Conservation (phyloP, 2,329 filamentous ascomycete species). For the Verticillium zaregamsianum region DNA sequence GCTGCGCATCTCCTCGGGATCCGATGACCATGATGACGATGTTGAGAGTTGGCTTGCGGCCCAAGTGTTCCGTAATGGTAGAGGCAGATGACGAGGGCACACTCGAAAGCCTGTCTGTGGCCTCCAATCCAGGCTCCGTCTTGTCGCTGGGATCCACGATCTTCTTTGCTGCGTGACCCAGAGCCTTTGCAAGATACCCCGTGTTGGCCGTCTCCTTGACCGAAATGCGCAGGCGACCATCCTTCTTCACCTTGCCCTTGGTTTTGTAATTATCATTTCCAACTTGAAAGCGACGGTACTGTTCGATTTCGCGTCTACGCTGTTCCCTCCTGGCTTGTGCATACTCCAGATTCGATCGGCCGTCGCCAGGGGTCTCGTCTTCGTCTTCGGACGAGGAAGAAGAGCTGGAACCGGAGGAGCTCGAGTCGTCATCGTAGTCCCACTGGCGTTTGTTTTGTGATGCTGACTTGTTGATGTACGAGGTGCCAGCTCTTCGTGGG, state of each 20-base stretch:
- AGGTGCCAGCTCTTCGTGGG: slow-evolving; percentile 20
- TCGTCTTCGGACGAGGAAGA: slow-evolving; percentile 17
- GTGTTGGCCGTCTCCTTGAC: slow-evolving; percentile 66
- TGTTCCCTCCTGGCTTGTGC: slow-evolving; percentile 4
- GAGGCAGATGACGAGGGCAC: slow-evolving; percentile 23
- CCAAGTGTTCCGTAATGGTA: slow-evolving; percentile 10
- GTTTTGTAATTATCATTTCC: slow-evolving; percentile 62
- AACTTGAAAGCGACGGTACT: slow-evolving; percentile 54
- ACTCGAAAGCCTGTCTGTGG: slow-evolving; percentile 6
- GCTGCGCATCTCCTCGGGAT: slow-evolving; percentile 74
- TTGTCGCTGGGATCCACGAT: slow-evolving; percentile 38
- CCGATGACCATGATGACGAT: slow-evolving; percentile 84
- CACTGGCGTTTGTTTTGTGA: slow-evolving; percentile 15
- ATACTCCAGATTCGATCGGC: neutral
- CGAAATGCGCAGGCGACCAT: slow-evolving; percentile 69
- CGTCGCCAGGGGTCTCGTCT: slow-evolving; percentile 1
- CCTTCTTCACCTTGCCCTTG: slow-evolving; percentile 60
- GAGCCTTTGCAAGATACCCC: slow-evolving; percentile 69
- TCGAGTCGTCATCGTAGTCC: neutral
- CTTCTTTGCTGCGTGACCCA: slow-evolving; percentile 60
- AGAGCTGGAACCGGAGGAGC: slow-evolving; percentile 17
- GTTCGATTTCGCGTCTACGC: slow-evolving; percentile 12
- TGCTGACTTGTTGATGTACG: slow-evolving; percentile 22
- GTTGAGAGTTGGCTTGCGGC: slow-evolving; percentile 54
- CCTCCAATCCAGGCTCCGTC: slow-evolving; percentile 16